These are phyloP conservation scores for Geranomyces variabilis DNA, from an alignment of 192 early-diverging fungal genomes.

Conservation along the genomic window DNA sequence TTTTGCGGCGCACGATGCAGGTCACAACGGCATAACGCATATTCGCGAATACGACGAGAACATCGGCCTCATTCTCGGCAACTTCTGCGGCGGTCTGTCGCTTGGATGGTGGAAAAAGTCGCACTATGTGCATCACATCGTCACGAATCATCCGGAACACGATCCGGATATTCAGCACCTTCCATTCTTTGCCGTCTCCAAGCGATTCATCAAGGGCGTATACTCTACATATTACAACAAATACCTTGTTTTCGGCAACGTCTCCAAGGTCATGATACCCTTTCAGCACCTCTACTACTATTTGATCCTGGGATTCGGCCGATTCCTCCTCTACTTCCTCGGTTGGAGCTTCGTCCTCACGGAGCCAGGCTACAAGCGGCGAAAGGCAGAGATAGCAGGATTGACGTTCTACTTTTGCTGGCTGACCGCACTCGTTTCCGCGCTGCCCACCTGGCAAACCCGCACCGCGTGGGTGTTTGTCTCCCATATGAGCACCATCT, in stretches of 20 bases:
- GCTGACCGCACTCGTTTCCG: conserved; percentile 72
- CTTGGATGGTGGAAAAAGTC: conserved; percentile 98
- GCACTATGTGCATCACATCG: conserved; percentile 96
- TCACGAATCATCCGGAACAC: conserved; percentile 91
- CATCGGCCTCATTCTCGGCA: conserved; percentile 80
- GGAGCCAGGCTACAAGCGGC: conserved; percentile 42
- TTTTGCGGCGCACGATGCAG: conserved; percentile 91
- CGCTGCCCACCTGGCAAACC: conserved; percentile 68
- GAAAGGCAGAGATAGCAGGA: conserved; percentile 73
- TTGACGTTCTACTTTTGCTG: conserved; percentile 79
- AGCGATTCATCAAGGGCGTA: conserved; percentile 74
- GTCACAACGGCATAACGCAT: conserved; percentile 91
- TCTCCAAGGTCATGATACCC: conserved; percentile 74
- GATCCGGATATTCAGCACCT: conserved; percentile 98
- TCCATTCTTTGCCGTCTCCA: conserved; percentile 91
- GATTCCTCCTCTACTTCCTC: conserved; percentile 87
- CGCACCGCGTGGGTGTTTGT: conserved; percentile 71
- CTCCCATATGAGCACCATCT: conserved; percentile 80
- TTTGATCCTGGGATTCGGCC: conserved; percentile 82
- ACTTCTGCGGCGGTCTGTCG: conserved; percentile 84
- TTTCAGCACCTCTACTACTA: conserved; percentile 89
- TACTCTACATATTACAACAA: conserved; percentile 90
- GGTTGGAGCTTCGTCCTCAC: conserved; percentile 69
- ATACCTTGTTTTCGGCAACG: conserved; percentile 77
- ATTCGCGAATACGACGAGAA: conserved; percentile 71